These are phyloP conservation scores for Margaritispora aquatica DNA, from an alignment of 495 filamentous ascomycete genomes.

Conservation along the genomic window DNA sequence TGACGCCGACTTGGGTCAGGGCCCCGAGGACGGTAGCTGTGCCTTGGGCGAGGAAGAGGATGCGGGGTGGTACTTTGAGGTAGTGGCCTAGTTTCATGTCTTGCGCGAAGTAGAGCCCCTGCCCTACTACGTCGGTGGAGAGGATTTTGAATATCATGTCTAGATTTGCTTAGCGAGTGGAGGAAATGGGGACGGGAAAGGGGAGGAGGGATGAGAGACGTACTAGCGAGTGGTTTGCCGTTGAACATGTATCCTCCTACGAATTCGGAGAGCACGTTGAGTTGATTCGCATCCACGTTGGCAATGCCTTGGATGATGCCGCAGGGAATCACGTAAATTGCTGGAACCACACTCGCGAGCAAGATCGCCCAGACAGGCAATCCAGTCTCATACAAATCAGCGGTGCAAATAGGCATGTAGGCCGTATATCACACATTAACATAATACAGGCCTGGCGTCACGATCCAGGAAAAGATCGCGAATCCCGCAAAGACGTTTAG, in stretches of 20 bases:
- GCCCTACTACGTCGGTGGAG: constrained; percentile 51
- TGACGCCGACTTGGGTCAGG: constrained; percentile 56
- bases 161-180: background rate
- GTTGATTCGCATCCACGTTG: constrained; percentile 54
- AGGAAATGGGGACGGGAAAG: background rate
- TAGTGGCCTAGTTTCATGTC: constrained; percentile 60
- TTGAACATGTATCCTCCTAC: constrained; percentile 59
- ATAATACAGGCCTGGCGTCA: constrained; percentile 37
- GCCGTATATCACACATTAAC: constrained; percentile 35
- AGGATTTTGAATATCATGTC: constrained; percentile 64
- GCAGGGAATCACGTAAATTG: constrained; percentile 45
- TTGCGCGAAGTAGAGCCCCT: constrained; percentile 46
- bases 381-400: constrained; percentile 39
- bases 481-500: constrained; percentile 42
- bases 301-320: constrained; percentile 57
- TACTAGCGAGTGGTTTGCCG: constrained; percentile 46
- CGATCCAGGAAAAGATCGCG: constrained; percentile 43
- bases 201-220: background rate
- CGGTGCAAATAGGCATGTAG: constrained; percentile 34
- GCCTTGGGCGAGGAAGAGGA: constrained; percentile 53
- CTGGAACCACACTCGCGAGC: constrained; percentile 48
- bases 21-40: constrained; percentile 41
- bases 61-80: constrained; percentile 58
- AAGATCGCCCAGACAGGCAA: constrained; percentile 61
- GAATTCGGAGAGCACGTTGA: constrained; percentile 58